Evolutionary conservation across 768 basidiomycete genomes (phyloP).

Genomic region (Rubroboletus satanas): DNA sequence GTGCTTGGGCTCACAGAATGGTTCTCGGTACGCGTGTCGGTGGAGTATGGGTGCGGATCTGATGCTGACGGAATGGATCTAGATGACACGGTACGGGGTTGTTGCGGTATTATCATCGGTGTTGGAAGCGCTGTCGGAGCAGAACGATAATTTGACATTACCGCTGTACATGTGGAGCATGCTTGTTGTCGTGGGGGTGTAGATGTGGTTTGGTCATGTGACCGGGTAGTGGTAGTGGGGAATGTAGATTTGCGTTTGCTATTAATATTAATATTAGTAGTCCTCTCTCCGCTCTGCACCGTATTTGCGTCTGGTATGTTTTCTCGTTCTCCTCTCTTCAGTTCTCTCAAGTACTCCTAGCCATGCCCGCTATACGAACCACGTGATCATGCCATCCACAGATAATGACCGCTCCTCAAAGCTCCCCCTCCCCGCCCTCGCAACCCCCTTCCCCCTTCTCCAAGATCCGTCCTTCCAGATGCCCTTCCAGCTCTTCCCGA

Average conservation of each 20-base stretch:
- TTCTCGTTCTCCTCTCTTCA: neutral
- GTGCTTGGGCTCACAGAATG: slow-evolving; percentile 61
- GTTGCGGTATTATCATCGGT: slow-evolving; percentile 64
- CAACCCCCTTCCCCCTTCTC: slow-evolving; percentile 22
- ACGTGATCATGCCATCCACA: slow-evolving; percentile 30
- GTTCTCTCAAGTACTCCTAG: neutral
- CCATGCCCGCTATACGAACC: neutral
- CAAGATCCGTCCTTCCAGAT: slow-evolving; percentile 28
- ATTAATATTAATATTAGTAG: neutral
- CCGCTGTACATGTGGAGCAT: slow-evolving; percentile 97
- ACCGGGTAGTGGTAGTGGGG: slow-evolving; percentile 23
- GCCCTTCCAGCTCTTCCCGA: slow-evolving; percentile 33
- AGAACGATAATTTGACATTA: slow-evolving; percentile 96
- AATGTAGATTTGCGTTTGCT: neutral
- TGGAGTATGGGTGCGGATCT: neutral
- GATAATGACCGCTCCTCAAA: slow-evolving; percentile 20
- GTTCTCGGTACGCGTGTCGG: slow-evolving; percentile 64
- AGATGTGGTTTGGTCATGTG: slow-evolving; percentile 21
- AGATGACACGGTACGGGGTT: slow-evolving; percentile 65
- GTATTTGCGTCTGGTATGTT: slow-evolving; percentile 1
- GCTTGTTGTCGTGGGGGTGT: slow-evolving; percentile 53
- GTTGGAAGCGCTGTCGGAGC: slow-evolving; percentile 88
- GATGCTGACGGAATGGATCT: slow-evolving; percentile 23
- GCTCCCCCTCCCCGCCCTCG: slow-evolving; percentile 16
- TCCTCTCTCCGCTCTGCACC: no score